These are phyloP conservation scores for Neurospora sp. DNA, from an alignment of 495 filamentous ascomycete species.

Conservation along the genomic window DNA sequence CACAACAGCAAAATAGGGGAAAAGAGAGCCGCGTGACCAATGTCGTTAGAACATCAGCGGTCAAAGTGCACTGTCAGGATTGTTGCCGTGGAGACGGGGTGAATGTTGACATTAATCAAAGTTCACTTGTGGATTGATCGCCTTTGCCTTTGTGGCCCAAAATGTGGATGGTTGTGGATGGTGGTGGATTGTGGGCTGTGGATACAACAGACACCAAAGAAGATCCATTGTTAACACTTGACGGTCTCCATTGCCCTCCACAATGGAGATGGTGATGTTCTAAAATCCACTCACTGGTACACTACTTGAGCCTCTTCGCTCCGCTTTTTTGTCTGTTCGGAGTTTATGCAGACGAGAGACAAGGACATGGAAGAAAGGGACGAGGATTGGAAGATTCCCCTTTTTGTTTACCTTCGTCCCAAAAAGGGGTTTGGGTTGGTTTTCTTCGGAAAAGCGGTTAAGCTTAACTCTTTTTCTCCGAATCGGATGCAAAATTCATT, in stretches of 20 bases:
- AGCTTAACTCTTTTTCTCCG: neutral
- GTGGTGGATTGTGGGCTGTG: neutral
- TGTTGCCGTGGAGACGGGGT: neutral
- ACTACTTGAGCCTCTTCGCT: neutral
- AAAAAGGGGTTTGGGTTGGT: neutral
- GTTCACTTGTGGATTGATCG: neutral
- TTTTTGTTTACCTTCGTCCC: neutral
- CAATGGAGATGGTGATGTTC: neutral
- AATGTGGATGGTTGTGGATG: neutral
- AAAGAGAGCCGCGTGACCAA: neutral
- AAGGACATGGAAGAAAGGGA: neutral
- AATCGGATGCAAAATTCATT: neutral
- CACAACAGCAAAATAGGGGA: neutral
- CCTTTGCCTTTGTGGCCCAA: neutral
- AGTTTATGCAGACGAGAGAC: neutral
- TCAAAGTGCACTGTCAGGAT: neutral
- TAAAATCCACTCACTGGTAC: neutral
- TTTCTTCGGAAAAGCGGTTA: neutral
- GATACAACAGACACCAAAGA: neutral
- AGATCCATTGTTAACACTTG: neutral
- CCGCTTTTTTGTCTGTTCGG: neutral
- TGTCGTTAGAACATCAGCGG: neutral
- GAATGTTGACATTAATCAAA: neutral
- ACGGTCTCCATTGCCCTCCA: neutral
- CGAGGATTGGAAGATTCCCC: neutral